Evolutionary conservation across 2,329 filamentous ascomycete genomes (phyloP).

Genomic region (Bipolaris bicolor): DNA sequence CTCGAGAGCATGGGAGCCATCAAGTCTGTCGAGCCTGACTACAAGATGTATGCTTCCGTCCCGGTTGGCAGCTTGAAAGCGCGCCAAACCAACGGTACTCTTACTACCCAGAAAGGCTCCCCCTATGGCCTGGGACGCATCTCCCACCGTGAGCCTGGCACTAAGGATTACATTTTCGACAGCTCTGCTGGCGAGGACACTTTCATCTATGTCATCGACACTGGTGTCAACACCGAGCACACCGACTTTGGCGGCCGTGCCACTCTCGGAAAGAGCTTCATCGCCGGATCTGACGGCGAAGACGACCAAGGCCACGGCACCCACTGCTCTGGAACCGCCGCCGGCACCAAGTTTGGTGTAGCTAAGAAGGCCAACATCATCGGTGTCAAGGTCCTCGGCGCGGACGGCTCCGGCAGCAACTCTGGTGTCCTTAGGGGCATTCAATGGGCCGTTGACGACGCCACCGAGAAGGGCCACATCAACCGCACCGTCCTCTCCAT

Average conservation of each 20-base stretch:
- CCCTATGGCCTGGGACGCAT: constrained; percentile 49
- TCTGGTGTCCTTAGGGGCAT: constrained; percentile 38
- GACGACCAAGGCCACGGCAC: constrained; percentile 27
- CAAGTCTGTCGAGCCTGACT: not conserved
- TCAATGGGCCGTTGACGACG: constrained; percentile 26
- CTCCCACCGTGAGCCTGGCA: constrained; percentile 39
- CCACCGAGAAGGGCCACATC: constrained; percentile 13
- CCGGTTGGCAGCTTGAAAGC: not conserved
- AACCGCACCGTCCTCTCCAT: constrained; percentile 16
- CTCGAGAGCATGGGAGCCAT: not conserved
- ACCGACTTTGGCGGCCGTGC: constrained; percentile 46
- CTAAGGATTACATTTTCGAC: constrained; percentile 46
- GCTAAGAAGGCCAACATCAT: constrained; percentile 43
- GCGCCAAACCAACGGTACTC: not conserved
- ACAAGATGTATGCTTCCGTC: not conserved
- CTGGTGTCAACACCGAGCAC: constrained; percentile 64
- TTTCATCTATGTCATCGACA: constrained; percentile 68
- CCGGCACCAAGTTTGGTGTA: constrained; percentile 37
- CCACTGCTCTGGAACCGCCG: constrained; percentile 31
- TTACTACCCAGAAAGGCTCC: not conserved
- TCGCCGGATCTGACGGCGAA: constrained; percentile 30
- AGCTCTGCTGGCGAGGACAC: constrained; percentile 42
- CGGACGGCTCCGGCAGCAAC: constrained; percentile 30
- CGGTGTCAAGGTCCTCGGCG: constrained; percentile 45
- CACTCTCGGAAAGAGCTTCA: constrained; percentile 33